These are phyloP conservation scores for Kazachstania bromeliacearum DNA, from an alignment of 805 yeast species.

Conservation along the genomic window DNA sequence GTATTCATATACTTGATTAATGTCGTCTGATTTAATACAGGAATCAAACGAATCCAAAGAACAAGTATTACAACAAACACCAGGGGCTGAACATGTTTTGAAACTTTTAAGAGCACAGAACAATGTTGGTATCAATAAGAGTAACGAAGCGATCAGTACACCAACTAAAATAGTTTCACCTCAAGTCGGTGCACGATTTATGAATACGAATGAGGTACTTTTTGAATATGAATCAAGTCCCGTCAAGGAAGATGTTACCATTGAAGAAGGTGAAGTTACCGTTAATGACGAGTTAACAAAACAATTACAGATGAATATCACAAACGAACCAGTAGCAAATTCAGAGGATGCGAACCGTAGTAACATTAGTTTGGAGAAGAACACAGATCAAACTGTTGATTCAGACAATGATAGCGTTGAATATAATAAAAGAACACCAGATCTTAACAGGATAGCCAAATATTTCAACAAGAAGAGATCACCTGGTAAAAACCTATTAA, in stretches of 20 bases:
- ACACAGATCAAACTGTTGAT: neutral
- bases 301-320: neutral
- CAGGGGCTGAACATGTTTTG: neutral
- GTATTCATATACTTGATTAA: too few relatives aligned
- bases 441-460: conserved; percentile 18
- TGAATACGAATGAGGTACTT: too few relatives aligned
- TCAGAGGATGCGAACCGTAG: neutral
- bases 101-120: neutral
- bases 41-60: conserved; percentile 5
- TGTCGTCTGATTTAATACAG: neutral
- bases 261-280: neutral
- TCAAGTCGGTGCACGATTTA: too few relatives aligned
- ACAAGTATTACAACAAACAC: conserved; percentile 6
- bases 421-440: conserved; percentile 21
- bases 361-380: neutral
- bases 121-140: neutral
- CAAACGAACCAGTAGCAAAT: neutral
- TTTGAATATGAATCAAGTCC: neutral
- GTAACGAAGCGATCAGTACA: neutral
- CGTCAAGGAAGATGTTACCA: too few relatives aligned
- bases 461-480: conserved; percentile 16
- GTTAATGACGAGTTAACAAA: conserved; percentile 1
- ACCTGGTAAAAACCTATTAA: conserved; percentile 9
- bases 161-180: too few relatives aligned
- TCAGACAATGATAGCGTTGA: neutral